Evolutionary conservation across 1,139 yeast genomes (phyloP), one percentile per base, ranked within the genome.

Genomic region (Candida frijolesensis): DNA sequence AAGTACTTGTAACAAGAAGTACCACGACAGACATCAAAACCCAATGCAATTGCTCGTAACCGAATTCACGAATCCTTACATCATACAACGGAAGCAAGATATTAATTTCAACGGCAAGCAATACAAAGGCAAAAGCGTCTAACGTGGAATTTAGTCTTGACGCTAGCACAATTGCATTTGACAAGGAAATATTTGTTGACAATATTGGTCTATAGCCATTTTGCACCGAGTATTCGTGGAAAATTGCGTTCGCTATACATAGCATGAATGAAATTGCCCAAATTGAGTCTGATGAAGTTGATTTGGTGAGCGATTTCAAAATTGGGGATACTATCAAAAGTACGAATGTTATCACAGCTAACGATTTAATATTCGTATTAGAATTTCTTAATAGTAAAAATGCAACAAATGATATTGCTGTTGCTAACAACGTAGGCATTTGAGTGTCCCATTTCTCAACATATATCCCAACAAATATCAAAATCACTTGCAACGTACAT

Each of bases 221-320:
- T 48, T 76, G 74, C 59, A 79, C 70, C 6, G 82, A 76, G 56
- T 87, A 87, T 61, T 87, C 91, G 61, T 87, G 87, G 58, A 84
- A 82, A 14, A 85, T 65, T 3, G 89, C 71, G 60, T 89, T 89
- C 42, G 84, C 74, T 8, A 89, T 57, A 38, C 89, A 84, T 25
- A 94, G 73, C 82, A 96, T 85, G 48, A 87, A 83, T 3, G 96
- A 83, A 7, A 94, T 69, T 0, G 96, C 91, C 98, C 99, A 94
- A 55, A 95, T 90, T 15, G 97, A 90, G 67, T 94, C 98, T 0
- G 96, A 87, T 0, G 97, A 83, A 0, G 97, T 90, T 0, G 97
- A 88, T 58, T 84, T 82, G 0, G 97, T 91, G 46, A 95, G 76
- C 0, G 97, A 91, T 59, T 89, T 88, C 50, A 94, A 76, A 2